Conservation (phyloP, 495 filamentous ascomycete species). For the Friedmanniomyces simplex region DNA sequence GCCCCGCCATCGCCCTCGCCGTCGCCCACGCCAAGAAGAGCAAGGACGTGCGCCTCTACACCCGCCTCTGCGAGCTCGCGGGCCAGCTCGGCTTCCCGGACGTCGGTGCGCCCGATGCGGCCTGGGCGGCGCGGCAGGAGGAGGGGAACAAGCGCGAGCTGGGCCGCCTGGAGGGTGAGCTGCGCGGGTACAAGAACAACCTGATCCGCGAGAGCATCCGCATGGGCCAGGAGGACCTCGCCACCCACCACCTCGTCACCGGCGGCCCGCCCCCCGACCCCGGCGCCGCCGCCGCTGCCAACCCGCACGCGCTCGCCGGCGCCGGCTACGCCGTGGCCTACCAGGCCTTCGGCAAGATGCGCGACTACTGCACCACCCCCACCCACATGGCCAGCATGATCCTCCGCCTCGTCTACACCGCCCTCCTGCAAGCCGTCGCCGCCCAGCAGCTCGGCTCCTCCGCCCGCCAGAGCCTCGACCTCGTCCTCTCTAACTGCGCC, state of each 20-base stretch:
- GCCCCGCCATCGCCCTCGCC: conserved; percentile 73
- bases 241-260: conserved; percentile 40
- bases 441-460: conserved; percentile 61
- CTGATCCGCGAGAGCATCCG: conserved; percentile 95
- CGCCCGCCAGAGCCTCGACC: conserved; percentile 47
- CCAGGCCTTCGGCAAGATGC: conserved; percentile 63
- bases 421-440: conserved; percentile 57
- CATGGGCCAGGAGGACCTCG: conserved; percentile 25
- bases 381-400: conserved; percentile 64
- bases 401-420: conserved; percentile 55
- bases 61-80: conserved; percentile 49
- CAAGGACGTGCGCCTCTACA: conserved; percentile 62
- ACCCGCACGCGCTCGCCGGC: conserved; percentile 54
- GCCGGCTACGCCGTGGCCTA: conserved; percentile 40
- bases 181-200: conserved; percentile 95
- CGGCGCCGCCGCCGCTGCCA: too few species aligned
- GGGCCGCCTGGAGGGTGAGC: conserved; percentile 64
- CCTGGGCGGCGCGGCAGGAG: conserved; percentile 57
- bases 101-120: conserved; percentile 53
- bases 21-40: conserved; percentile 66
- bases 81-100: conserved; percentile 52
- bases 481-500: conserved; percentile 9
- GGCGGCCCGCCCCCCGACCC: conserved; percentile 11
- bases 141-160: conserved; percentile 55
- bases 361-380: conserved; percentile 60